Conservation (phyloP, 345 rosid genomes). For the Citrus trifoliata region DNA sequence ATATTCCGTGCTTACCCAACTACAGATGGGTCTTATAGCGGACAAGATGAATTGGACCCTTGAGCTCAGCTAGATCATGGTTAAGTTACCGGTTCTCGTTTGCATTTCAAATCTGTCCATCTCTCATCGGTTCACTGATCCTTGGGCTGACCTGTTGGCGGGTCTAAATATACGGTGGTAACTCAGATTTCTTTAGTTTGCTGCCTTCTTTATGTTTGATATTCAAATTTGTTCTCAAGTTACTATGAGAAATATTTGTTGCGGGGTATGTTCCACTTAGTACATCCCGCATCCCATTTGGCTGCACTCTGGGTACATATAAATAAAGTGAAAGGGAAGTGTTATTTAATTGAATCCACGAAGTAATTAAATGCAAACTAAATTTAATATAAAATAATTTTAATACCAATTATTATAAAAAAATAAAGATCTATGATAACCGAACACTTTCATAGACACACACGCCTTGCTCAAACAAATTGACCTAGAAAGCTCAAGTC, state of each 20-base stretch:
- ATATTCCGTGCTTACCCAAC: conserved; percentile 65
- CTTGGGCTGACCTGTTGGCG: too few species aligned
- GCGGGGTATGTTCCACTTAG: not conserved
- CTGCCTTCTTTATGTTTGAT: not conserved
- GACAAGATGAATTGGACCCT: conserved; percentile 91
- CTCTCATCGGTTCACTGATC: too few species aligned
- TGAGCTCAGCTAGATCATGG: conserved; percentile 33
- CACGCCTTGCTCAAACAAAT: too few species aligned
- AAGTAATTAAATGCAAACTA: too few species aligned
- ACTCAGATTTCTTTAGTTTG: not conserved
- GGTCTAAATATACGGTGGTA: not conserved
- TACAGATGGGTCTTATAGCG: conserved; percentile 86
- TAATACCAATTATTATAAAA: too few species aligned
- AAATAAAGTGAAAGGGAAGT: not conserved
- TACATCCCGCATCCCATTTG: too few species aligned
- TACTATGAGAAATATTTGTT: not conserved
- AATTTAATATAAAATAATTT: too few species aligned
- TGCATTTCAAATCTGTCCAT: not conserved
- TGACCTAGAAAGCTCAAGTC: too few species aligned
- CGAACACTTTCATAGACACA: too few species aligned
- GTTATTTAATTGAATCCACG: not conserved
- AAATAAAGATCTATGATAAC: too few species aligned
- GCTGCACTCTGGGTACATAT: too few species aligned
- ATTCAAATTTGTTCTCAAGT: too few species aligned
- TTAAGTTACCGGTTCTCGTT: not conserved